Conservation (phyloP, 441 rosid genomes). For the Bruguiera hainesii region DNA sequence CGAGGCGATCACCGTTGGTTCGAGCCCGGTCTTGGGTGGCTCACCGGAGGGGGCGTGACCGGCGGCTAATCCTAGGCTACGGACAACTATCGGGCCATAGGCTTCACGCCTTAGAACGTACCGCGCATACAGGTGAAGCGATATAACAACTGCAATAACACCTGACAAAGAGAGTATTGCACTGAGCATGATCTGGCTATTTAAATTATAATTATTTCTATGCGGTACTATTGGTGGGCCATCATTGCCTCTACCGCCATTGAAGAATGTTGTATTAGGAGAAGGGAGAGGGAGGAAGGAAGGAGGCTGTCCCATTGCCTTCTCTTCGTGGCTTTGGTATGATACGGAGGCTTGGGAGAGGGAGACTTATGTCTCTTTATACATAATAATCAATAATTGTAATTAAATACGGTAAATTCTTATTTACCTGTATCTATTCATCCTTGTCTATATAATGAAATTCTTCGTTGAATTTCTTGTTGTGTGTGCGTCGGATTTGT, state of each 20-base stretch:
- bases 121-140: constrained; percentile 70
- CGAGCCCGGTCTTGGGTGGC: constrained; percentile 49
- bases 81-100: constrained; percentile 39
- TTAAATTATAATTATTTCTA: constrained; percentile 26
- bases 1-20: constrained; percentile 50
- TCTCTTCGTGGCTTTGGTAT: too few relatives aligned
- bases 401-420: too few relatives aligned
- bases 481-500: neutral
- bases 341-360: too few relatives aligned
- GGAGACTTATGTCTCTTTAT: too few relatives aligned
- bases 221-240: neutral
- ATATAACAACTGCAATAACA: constrained; percentile 54
- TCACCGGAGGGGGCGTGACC: constrained; percentile 37
- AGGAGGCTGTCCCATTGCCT: neutral
- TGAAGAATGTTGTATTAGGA: fast-evolving
- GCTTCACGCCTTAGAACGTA: constrained; percentile 51
- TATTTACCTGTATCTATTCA: too few relatives aligned
- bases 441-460: too few relatives aligned
- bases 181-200: constrained; percentile 70
- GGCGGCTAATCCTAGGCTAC: constrained; percentile 29
- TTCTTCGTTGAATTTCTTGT: too few relatives aligned
- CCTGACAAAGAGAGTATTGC: constrained; percentile 55
- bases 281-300: neutral
- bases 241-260: neutral
- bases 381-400: too few relatives aligned